Conservation (phyloP, 1,284 basidiomycete species). For the Heliocybe sulcata region DNA sequence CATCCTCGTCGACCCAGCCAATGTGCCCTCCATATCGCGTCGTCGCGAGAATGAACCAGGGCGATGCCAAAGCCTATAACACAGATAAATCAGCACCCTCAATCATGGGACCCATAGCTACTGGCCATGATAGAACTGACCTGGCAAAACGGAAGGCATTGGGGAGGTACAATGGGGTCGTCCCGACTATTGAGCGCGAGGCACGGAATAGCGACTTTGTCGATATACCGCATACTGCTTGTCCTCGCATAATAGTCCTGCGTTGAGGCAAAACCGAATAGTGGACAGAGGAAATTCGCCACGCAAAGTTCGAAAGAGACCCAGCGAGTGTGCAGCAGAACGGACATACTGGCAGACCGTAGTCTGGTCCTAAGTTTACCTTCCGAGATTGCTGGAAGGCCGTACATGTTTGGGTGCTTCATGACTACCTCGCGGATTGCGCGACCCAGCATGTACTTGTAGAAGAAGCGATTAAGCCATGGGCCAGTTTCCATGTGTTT, state of each 20-base stretch:
- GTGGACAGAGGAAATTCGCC: conserved; percentile 11
- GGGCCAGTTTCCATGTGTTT: conserved; percentile 12
- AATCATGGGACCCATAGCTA: background rate
- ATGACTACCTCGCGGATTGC: conserved; percentile 15
- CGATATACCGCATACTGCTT: conserved; percentile 13
- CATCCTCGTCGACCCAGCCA: conserved; percentile 17
- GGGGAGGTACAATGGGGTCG: conserved; percentile 16
- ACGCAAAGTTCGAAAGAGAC: conserved; percentile 16
- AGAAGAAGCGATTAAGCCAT: conserved; percentile 13
- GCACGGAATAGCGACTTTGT: conserved; percentile 13
- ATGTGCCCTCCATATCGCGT: conserved; percentile 19
- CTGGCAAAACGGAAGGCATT: conserved; percentile 10
- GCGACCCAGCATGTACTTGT: conserved; percentile 17
- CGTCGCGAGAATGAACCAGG: conserved; percentile 16
- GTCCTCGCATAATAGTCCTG: conserved; percentile 17
- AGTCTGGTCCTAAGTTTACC: conserved; percentile 7
- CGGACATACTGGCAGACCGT: too few species aligned
- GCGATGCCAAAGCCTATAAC: conserved; percentile 8
- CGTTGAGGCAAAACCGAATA: conserved; percentile 16
- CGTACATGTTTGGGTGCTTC: conserved; percentile 12
- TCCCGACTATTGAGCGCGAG: conserved; percentile 19
- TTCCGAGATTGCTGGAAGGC: conserved; percentile 8
- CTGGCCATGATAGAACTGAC: background rate
- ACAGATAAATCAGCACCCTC: background rate
- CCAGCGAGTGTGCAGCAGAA: background rate